Percentiles rank a stretch among this genome's conserved stretches.
phyloP scores from a whole-genome alignment of 2,329 filamentous ascomycete species.

The Davidsoniella eucalypti region DNA sequence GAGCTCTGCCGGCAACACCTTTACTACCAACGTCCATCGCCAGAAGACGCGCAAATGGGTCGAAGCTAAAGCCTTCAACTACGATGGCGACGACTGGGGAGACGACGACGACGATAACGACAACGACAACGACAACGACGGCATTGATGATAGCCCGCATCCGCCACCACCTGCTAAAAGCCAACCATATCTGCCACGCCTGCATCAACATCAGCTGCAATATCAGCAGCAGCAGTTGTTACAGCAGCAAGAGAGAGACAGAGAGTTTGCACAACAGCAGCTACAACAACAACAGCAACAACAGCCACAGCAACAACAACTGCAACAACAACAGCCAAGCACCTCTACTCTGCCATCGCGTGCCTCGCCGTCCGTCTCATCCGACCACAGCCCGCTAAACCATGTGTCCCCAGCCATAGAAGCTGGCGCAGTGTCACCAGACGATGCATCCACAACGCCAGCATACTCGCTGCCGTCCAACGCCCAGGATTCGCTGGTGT shows the following conservation, averaged over 20 bases:
- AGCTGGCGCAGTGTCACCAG: too few relatives aligned
- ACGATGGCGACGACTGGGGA: constrained; percentile 91
- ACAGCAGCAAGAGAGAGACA: not conserved
- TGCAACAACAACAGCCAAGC: not conserved
- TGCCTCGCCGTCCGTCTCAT: not conserved
- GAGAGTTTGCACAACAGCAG: not conserved
- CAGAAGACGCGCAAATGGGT: constrained; percentile 92
- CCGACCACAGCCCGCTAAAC: not conserved
- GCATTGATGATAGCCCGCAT: constrained; percentile 25
- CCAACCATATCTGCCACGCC: constrained; percentile 2
- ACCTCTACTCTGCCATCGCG: not conserved
- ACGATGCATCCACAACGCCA: not conserved
- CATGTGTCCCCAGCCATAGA: too few relatives aligned
- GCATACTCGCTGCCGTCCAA: too few relatives aligned
- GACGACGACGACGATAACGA: constrained; percentile 45
- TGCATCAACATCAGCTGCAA: constrained; percentile 7
- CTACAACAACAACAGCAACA: not conserved
- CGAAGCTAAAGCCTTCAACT: constrained; percentile 69
- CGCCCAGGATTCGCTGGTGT: too few relatives aligned
- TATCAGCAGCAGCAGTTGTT: constrained; percentile 3
- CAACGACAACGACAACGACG: constrained; percentile 42
- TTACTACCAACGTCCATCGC: constrained; percentile 75
- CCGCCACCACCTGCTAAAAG: constrained; percentile 19
- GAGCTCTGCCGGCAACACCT: constrained; percentile 23
- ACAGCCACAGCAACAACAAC: not conserved